Evolutionary conservation across 139 green algal genomes (phyloP).

Genomic region (Asterochloris sp.): DNA sequence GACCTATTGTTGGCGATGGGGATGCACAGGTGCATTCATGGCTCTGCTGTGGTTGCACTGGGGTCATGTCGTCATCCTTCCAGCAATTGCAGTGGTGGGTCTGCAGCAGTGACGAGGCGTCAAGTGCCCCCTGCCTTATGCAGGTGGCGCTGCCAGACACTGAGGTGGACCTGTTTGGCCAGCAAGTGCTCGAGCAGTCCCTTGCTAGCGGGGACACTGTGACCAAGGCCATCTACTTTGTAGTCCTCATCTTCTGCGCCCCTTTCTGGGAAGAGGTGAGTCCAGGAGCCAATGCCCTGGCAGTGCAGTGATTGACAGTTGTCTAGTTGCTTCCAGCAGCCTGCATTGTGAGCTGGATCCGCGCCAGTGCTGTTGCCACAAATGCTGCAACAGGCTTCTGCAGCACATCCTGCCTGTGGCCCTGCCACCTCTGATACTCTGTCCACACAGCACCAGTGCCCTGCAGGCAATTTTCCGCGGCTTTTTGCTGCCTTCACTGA

Average conservation of each 20-base stretch:
- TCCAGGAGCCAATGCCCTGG: not conserved
- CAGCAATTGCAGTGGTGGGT: not conserved
- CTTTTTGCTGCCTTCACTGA: slow-evolving; percentile 88
- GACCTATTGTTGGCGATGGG: not conserved
- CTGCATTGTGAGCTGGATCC: not conserved
- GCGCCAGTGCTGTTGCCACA: not conserved
- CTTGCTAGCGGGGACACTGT: not conserved
- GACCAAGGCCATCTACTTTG: slow-evolving; percentile 57
- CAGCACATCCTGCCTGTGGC: not conserved
- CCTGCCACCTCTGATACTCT: not conserved
- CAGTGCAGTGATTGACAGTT: not conserved
- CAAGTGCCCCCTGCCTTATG: not conserved
- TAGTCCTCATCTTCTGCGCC: slow-evolving; percentile 71
- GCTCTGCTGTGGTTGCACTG: not conserved
- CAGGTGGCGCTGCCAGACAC: slow-evolving; percentile 6
- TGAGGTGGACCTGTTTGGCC: not conserved
- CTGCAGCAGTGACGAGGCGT: too few species aligned
- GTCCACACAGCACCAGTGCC: not conserved
- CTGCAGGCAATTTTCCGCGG: slow-evolving; percentile 80
- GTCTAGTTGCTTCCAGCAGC: not conserved
- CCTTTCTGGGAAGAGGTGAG: slow-evolving; percentile 91
- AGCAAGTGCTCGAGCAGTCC: not conserved
- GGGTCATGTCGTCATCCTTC: not conserved
- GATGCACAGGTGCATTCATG: not conserved
- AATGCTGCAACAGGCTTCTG: not conserved